These are phyloP conservation scores for Phytophthora crassamura DNA, from an alignment of 352 stramenopile species.

Conservation along the genomic window DNA sequence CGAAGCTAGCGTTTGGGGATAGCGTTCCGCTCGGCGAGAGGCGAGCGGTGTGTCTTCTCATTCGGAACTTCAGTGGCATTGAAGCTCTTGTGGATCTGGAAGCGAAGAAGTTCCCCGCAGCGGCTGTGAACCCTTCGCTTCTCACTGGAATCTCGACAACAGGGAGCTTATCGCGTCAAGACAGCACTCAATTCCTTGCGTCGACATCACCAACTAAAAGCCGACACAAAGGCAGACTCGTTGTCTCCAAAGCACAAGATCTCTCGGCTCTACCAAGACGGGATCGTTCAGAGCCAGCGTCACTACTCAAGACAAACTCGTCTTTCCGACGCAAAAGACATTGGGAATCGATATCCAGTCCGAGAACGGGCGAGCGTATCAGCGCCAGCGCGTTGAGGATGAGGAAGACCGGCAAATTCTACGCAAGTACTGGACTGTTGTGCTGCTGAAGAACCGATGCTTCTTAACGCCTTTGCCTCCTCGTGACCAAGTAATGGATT, in stretches of 20 bases:
- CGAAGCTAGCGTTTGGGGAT: slow-evolving; percentile 74
- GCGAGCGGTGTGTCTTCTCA: slow-evolving; percentile 50
- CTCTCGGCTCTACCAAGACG: slow-evolving; percentile 13
- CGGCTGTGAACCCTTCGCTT: slow-evolving; percentile 2
- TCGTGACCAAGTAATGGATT: too few species aligned
- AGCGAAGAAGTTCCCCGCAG: slow-evolving; percentile 59
- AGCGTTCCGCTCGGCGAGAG: slow-evolving; percentile 65
- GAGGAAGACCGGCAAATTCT: slow-evolving; percentile 59
- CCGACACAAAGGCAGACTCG: slow-evolving; percentile 8
- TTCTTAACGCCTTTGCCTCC: too few species aligned
- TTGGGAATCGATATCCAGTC: slow-evolving; percentile 64
- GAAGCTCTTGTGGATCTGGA: slow-evolving; percentile 67
- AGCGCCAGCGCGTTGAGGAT: slow-evolving; percentile 46
- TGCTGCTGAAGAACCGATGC: too few species aligned
- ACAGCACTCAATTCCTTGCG: slow-evolving; percentile 1
- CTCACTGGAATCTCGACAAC: too few species aligned
- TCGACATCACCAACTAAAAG: slow-evolving; percentile 24
- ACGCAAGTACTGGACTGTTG: too few species aligned
- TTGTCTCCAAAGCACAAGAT: not conserved
- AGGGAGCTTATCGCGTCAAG: not conserved
- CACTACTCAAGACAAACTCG: slow-evolving; percentile 16
- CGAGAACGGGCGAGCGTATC: slow-evolving; percentile 50
- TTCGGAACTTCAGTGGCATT: slow-evolving; percentile 86
- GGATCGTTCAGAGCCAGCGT: slow-evolving; percentile 10
- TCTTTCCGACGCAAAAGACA: slow-evolving; percentile 54